phyloP scores from a whole-genome alignment of 176 grass and related monocot species.

The Triticum dicoccoides region DNA sequence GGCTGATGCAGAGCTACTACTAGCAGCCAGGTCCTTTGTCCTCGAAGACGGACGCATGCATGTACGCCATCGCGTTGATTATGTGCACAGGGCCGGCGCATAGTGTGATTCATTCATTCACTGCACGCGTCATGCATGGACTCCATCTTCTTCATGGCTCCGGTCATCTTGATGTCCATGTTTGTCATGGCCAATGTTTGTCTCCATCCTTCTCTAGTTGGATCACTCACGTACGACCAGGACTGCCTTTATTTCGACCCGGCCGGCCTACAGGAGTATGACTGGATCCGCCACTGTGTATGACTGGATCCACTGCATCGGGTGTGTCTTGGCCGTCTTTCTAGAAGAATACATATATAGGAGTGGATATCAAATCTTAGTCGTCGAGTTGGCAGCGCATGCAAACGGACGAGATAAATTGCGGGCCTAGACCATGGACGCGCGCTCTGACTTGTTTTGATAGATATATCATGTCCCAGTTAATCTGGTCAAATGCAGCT shows the following conservation, averaged over 20 bases:
- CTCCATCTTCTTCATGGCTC: neutral
- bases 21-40: neutral
- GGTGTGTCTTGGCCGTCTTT: neutral
- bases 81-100: neutral
- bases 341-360: no score
- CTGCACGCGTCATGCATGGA: constrained; percentile 3
- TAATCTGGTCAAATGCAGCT: neutral
- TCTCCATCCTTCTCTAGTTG: neutral
- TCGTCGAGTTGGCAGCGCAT: no score
- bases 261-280: neutral
- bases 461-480: neutral
- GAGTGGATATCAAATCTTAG: no score
- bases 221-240: neutral
- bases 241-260: neutral
- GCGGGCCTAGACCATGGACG: neutral
- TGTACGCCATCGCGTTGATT: neutral
- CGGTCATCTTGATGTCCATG: neutral
- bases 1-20: neutral
- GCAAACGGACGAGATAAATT: neutral
- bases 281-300: neutral
- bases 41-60: neutral
- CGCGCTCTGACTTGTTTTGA: neutral
- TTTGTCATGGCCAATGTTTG: neutral
- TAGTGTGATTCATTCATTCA: neutral
- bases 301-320: neutral